Evolutionary conservation across 768 basidiomycete genomes (phyloP), one percentile per base, ranked within the genome.

Genomic region (Chalciporus chontae): DNA sequence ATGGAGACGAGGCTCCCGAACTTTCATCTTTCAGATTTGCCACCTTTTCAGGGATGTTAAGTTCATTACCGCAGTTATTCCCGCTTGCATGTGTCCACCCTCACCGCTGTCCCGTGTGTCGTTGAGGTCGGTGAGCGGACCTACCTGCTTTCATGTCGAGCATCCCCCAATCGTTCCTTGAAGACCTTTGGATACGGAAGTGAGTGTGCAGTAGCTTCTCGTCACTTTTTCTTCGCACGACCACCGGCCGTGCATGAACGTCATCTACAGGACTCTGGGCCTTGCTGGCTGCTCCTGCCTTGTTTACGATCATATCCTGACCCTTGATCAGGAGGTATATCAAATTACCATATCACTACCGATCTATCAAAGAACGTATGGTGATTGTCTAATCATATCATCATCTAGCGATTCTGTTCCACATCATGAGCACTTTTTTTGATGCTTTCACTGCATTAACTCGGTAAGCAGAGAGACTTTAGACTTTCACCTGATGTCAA

Each of bases 241-340:
- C 10, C 23, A 17, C 8, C 4, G 27, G 21, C 4, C 5, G 18
- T 32, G 19, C 39, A n/a, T 19, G 23, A 11, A 4, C 39, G 3
- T 3, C 23, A 29, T 42, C 19, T 41, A 18, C 40, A 59, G 56
- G 45, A 18, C 36, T 21, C 42, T 57, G 11, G 40, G 48, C 21
- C 7, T 54, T 18, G 56, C 42, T 11, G 48, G 56, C 0, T 40
- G 45, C 14, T 47, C 56, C 3, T 43, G 51, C 17, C 45, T 59
- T 7, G 47, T 55, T 24, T 59, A 55, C n/a, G 56, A 59, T 21
- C 54, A 59, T 18, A 14, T 43, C 18, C 26, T 60, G 31, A 60
- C 59, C 9, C 40, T 60, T 8, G 26, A 43, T 14, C 39, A 51
- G 18, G 59, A 60, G 44, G 59, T 58, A 18, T 6, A 53, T 47